Base-by-base conservation (phyloP, 108 stramenopile species). In the Cyclotella cryptica region DNA sequence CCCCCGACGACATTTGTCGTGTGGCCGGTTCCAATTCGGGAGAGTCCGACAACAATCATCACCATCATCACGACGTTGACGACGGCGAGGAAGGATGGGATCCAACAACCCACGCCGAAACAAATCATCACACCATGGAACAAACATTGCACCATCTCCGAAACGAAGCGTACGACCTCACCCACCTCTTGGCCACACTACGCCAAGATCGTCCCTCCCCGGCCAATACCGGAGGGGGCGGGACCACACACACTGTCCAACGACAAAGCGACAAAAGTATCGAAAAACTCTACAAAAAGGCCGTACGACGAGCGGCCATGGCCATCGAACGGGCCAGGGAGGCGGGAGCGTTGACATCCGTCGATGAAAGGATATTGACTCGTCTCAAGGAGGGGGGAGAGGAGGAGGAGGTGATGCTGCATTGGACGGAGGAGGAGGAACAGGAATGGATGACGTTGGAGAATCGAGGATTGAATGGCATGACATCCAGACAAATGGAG, bases 271-370 rank as follows among this genome's bases (percentile, higher is more conserved):
- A 92, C 24, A 74, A 71, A 46, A 70, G 86, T 28, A 70, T 83
- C 5, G 77, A 85, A 69, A 95, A 95, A 53, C 29, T 67, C 18
- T 84, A 84, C 52, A 85, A 91, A 49, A 88, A 88, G 52, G 91
- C 92, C 18, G 66, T 84, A 27, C 89, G 87, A 70, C 83, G 78
- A 10, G 94, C 94, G 10, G 78, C 85, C 17, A 62, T 73, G 55
- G 91, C 92, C 0, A 51, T 89, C 53, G 71, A 85, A 39, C 66
- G 74, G 26, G 94, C 94, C n/a, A 85, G 76, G 43, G 85, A 88
- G 42, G 92, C 91, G 14, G 94, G 94, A 57, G 94, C 92, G 0
- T 75, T 95, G 27, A 66, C 93, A 7, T 89, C 89, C 28, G 86
- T 85, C 57, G 69, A 72, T 26, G 88, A 87, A 30, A 59, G 82